Evolutionary conservation across 2,329 filamentous ascomycete genomes (phyloP).

Genomic region (Colletotrichum sp.): DNA sequence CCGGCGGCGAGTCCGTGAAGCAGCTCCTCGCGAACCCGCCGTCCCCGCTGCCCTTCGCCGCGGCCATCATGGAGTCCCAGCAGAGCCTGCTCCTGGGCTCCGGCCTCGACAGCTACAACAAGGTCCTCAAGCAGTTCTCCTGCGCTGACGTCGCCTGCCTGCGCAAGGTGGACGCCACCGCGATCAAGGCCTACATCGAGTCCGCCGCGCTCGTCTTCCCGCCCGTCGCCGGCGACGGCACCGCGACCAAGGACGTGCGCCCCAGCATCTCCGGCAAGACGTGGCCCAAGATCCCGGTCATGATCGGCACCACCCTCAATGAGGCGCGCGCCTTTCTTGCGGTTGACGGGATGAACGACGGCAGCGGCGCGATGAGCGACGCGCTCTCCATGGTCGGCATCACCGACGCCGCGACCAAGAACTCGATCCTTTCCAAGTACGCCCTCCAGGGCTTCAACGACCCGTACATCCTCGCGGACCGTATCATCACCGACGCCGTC

Average conservation of each 20-base stretch:
- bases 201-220: conserved; percentile 9
- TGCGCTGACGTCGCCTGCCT: conserved; percentile 3
- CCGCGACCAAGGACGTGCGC: not conserved
- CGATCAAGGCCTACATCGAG: conserved; percentile 11
- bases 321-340: conserved; percentile 11
- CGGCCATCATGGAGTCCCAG: conserved; percentile 17
- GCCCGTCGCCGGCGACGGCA: conserved; percentile 8
- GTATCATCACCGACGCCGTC: conserved; percentile 10
- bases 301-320: conserved; percentile 10
- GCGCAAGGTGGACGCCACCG: not conserved
- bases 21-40: conserved; percentile 29
- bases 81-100: conserved; percentile 10
- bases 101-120: conserved; percentile 1
- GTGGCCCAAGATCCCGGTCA: conserved; percentile 13
- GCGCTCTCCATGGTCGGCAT: not conserved
- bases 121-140: conserved; percentile 2
- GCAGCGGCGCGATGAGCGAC: not conserved
- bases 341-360: not conserved
- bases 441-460: not conserved
- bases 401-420: not conserved
- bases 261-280: not conserved
- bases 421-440: not conserved
- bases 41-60: conserved; percentile 25
- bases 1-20: conserved; percentile 47
- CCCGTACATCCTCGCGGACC: not conserved